Base-by-base conservation (phyloP, 768 basidiomycete genomes). In the Lentinula guzmanii region DNA sequence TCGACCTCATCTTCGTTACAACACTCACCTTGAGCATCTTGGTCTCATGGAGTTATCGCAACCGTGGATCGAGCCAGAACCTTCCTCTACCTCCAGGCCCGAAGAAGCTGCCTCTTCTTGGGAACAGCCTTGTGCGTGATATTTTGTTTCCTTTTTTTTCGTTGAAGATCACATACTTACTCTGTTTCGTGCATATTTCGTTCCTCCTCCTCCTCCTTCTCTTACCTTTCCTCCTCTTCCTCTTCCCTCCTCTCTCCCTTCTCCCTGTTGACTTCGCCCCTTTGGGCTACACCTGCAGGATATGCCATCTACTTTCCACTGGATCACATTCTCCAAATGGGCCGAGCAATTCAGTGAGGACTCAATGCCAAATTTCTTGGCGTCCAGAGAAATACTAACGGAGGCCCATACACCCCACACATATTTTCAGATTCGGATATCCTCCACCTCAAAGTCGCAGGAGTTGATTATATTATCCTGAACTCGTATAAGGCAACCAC, bases 291-390 rank as follows among this genome's bases (percentile, higher is more conserved):
- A 67, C 78, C 2, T 74, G 78, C 46, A 71, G 81, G 65, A 54
- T 16, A 54, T 54, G 53, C 81, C 81, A 15, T 68, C 74, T 5
- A 59, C 66, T 39, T 74, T 72, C 24, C 71, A 75, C n/a, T 82
- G 80, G 79, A 65, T 78, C 59, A 70, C 74, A 28, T 81, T 76
- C 61, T 39, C 69, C 4, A 63, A 74, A 53, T 82, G 81, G 82
- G 75, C 71, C 18, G 67, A 72, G 56, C 70, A 75, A 69, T 81
- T 75, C 50, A 72, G 81, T 71, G 45, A 13, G 65, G 64, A 24
- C 45, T 33, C 7, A 18, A 13, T 21, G 15, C 28, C 28, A 28
- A 28, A 3, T 28, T 28, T 28, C 3, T 28, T 28, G 28, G 28
- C 3, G 28, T 28, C 28, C 55, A 5, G 5, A n/a, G 21, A 16